Percentiles rank a stretch among this genome's conserved stretches.
Evolutionary conservation across 257 asterid genomes (phyloP).

Genomic region (Cynanchum wilfordii): DNA sequence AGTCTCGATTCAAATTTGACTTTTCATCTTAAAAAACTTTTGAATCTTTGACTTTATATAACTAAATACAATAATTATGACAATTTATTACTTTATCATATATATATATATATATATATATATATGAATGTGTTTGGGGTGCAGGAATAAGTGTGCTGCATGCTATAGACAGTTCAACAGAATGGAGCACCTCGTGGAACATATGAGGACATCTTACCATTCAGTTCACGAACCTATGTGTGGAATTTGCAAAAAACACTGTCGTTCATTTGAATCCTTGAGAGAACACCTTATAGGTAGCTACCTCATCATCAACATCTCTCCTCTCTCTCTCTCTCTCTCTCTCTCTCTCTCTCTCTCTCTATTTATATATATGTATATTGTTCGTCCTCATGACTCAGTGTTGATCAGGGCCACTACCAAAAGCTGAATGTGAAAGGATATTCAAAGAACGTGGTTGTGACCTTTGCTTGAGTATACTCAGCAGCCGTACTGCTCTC

Average conservation of each 20-base stretch:
- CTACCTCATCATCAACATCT: too few species aligned
- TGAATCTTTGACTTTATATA: too few species aligned
- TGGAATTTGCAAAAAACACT: constrained; percentile 72
- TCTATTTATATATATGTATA: too few species aligned
- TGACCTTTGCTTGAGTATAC: constrained; percentile 58
- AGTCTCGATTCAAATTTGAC: too few species aligned
- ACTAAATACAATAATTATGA: too few species aligned
- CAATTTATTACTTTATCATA: too few species aligned
- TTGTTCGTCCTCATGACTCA: not conserved
- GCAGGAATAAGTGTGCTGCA: constrained; percentile 90
- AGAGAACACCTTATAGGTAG: constrained; percentile 92
- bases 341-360: too few species aligned
- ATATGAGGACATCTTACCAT: constrained; percentile 76
- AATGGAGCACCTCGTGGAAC: constrained; percentile 87
- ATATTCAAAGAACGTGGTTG: constrained; percentile 83
- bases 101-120: too few species aligned
- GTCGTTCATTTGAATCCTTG: constrained; percentile 86
- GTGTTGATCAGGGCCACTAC: constrained; percentile 59
- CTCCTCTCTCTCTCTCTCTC: too few species aligned
- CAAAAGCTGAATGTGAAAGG: constrained; percentile 84
- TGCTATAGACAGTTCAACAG: constrained; percentile 87
- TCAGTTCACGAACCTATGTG: constrained; percentile 82
- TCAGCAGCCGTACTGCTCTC: constrained; percentile 42
- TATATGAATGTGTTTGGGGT: not conserved
- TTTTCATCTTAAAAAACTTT: too few species aligned